Conservation (phyloP, 2,329 filamentous ascomycete genomes). For the Neofusicoccum kwambonambiense region DNA sequence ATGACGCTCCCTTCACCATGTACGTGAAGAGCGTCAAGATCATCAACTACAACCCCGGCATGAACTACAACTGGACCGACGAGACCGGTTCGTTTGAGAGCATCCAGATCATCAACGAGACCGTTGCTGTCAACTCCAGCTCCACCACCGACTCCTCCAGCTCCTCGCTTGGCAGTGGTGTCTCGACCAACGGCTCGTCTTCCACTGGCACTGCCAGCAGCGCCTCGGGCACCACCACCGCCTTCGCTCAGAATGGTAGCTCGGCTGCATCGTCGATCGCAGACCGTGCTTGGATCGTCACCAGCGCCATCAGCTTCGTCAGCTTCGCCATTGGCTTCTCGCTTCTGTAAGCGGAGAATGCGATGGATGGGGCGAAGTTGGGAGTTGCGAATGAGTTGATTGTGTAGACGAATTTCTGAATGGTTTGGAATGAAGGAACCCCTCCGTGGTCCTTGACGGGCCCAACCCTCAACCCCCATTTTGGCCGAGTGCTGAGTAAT, state of each 20-base stretch:
- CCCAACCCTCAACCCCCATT: background rate
- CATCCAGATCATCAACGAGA: conserved; percentile 43
- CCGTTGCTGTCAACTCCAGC: conserved; percentile 8
- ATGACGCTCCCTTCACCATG: conserved; percentile 52
- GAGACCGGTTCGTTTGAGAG: conserved; percentile 47
- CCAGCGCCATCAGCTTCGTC: conserved; percentile 4
- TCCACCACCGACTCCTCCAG: background rate
- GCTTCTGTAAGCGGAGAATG: conserved; percentile 8
- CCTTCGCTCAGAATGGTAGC: conserved; percentile 6
- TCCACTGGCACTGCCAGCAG: background rate
- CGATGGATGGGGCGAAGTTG: background rate
- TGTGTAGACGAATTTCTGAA: conserved; percentile 3
- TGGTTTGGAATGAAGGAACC: conserved; percentile 6
- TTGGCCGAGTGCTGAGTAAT: background rate
- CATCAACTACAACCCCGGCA: conserved; percentile 53
- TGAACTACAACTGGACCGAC: conserved; percentile 52
- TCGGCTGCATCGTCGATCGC: background rate
- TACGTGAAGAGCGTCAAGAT: conserved; percentile 51
- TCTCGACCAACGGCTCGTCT: background rate
- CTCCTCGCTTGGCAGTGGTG: background rate
- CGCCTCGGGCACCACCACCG: background rate
- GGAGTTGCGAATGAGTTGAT: conserved; percentile 1
- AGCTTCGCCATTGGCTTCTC: conserved; percentile 17
- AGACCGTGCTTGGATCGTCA: conserved; percentile 8
- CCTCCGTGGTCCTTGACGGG: background rate